phyloP scores from a whole-genome alignment of 305 asterid genomes.

The Solanum chacoense region DNA sequence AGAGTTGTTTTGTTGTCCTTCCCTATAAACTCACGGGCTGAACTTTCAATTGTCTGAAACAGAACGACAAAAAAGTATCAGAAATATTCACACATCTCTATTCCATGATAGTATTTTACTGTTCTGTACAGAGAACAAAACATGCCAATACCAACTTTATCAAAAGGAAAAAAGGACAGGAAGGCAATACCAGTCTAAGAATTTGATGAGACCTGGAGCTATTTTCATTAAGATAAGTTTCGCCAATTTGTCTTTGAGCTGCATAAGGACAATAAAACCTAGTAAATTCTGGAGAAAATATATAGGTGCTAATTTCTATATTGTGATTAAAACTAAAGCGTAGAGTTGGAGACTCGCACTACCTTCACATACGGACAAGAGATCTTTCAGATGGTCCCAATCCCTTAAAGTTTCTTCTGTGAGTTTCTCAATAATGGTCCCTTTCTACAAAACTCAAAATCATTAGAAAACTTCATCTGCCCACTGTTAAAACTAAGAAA shows the following conservation, averaged over 20 bases:
- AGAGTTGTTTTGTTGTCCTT: conserved; percentile 94
- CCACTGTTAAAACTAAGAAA: conserved; percentile 1
- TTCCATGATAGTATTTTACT: neutral
- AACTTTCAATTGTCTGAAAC: conserved; percentile 92
- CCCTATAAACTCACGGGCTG: conserved; percentile 91
- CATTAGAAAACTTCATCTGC: conserved; percentile 2
- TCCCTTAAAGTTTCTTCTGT: conserved; percentile 92
- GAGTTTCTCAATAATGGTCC: conserved; percentile 80
- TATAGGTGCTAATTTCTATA: neutral
- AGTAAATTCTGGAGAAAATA: conserved; percentile 1
- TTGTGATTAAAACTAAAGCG: neutral
- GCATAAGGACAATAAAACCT: conserved; percentile 8
- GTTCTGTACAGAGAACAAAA: neutral
- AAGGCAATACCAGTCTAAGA: conserved; percentile 69
- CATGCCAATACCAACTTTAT: neutral
- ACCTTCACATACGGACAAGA: conserved; percentile 84
- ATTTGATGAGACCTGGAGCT: conserved; percentile 99
- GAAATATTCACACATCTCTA: neutral
- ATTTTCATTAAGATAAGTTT: conserved; percentile 79
- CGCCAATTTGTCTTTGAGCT: conserved; percentile 90
- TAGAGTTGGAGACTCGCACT: neutral
- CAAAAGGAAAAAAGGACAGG: neutral
- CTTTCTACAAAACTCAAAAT: conserved; percentile 41
- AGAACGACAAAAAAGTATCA: conserved; percentile 3
- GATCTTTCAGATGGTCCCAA: conserved; percentile 77